These are phyloP conservation scores for Gnaphalium uliginosum DNA, from an alignment of 129 eudicot genomes.

Conservation along the genomic window DNA sequence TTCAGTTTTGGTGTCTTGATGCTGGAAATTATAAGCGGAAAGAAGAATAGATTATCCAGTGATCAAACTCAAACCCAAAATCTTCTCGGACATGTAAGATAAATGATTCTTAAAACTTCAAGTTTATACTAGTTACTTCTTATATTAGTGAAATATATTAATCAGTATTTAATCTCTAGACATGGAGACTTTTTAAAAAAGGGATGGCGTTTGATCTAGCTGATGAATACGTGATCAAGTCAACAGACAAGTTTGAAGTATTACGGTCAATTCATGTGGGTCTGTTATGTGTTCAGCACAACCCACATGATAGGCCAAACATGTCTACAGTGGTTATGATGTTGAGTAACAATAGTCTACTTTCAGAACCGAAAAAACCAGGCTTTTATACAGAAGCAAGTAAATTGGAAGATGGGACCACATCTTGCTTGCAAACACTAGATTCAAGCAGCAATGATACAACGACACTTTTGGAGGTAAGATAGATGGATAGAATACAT, in stretches of 20 bases:
- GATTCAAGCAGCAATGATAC: no score
- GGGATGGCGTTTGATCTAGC: slow-evolving; percentile 31
- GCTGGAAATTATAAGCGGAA: slow-evolving; percentile 40
- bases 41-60: slow-evolving; percentile 37
- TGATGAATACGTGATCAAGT: background rate
- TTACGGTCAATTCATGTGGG: slow-evolving; percentile 33
- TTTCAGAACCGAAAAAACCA: slow-evolving; percentile 32
- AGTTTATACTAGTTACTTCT: background rate
- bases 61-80: slow-evolving; percentile 33
- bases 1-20: slow-evolving; percentile 27
- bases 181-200: slow-evolving; percentile 35
- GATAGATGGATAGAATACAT: no score
- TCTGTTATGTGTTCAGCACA: slow-evolving; percentile 21
- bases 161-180: slow-evolving; percentile 12
- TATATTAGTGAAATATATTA: background rate
- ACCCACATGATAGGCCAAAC: slow-evolving; percentile 39
- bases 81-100: slow-evolving; percentile 48
- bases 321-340: slow-evolving; percentile 33
- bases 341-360: slow-evolving; percentile 29
- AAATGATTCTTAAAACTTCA: no score
- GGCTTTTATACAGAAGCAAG: slow-evolving; percentile 19
- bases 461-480: no score
- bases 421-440: background rate
- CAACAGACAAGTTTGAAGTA: slow-evolving; percentile 6
- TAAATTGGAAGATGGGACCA: no score